These are phyloP conservation scores for Diaporthe destruens DNA, from an alignment of 2,329 filamentous ascomycete species.

Conservation along the genomic window DNA sequence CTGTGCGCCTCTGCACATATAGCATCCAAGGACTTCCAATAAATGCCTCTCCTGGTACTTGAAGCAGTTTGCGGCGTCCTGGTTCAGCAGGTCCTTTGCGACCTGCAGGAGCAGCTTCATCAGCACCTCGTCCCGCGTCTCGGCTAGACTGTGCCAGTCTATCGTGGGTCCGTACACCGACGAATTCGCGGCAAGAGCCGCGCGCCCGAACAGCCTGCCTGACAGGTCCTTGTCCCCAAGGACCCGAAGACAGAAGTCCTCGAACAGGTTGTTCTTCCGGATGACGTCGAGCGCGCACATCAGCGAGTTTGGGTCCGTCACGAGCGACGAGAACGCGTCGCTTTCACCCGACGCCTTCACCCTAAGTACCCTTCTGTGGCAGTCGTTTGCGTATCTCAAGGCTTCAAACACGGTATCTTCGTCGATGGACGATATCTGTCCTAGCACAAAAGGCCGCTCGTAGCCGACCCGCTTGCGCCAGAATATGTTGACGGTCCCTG, in stretches of 20 bases:
- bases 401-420: constrained; percentile 47
- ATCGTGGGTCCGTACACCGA: constrained; percentile 36
- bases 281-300: constrained; percentile 44
- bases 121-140: constrained; percentile 31
- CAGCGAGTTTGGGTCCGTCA: constrained; percentile 42
- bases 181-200: constrained; percentile 11
- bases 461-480: constrained; percentile 63
- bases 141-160: constrained; percentile 37
- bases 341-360: constrained; percentile 29
- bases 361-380: constrained; percentile 34
- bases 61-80: constrained; percentile 40
- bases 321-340: constrained; percentile 40
- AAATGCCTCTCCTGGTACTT: constrained; percentile 43
- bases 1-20: constrained; percentile 49
- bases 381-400: constrained; percentile 45
- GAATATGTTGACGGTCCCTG: constrained; percentile 61
- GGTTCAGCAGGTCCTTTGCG: constrained; percentile 40
- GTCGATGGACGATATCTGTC: constrained; percentile 40
- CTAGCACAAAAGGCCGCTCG: constrained; percentile 50
- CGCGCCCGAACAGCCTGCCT: constrained; percentile 20
- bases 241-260: constrained; percentile 45
- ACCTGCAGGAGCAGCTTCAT: constrained; percentile 26
- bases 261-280: constrained; percentile 45
- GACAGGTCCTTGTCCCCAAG: constrained; percentile 29
- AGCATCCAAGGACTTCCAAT: constrained; percentile 44